phyloP scores from a whole-genome alignment of 2,329 filamentous ascomycete species.

The Mycosphaerelloides madeirae region DNA sequence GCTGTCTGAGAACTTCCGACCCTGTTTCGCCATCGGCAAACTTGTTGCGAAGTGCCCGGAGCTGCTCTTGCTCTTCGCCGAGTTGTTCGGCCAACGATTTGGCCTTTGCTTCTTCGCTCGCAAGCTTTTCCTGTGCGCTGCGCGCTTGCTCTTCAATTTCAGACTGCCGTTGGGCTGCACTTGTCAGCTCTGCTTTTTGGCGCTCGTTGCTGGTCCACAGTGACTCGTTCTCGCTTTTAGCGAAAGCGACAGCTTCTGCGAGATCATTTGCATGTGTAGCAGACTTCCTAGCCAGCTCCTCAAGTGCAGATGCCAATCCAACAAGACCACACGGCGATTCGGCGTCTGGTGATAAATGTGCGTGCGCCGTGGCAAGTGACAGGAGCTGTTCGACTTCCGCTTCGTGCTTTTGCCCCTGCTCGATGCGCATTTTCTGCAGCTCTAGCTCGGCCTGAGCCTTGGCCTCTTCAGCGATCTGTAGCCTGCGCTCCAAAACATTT shows the following conservation, averaged over 20 bases:
- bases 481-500: slow-evolving; percentile 52
- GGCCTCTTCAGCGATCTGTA: slow-evolving; percentile 31
- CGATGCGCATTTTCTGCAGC: slow-evolving; percentile 51
- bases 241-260: slow-evolving; percentile 43
- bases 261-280: slow-evolving; percentile 43
- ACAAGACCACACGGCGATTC: slow-evolving; percentile 35
- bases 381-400: slow-evolving; percentile 30
- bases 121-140: slow-evolving; percentile 40
- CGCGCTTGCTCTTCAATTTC: slow-evolving; percentile 36
- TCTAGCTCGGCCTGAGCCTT: slow-evolving; percentile 30
- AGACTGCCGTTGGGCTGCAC: slow-evolving; percentile 28
- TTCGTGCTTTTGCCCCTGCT: slow-evolving; percentile 53
- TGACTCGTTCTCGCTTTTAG: slow-evolving; percentile 44
- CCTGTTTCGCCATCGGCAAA: slow-evolving; percentile 80
- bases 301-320: slow-evolving; percentile 39
- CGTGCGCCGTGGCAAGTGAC: slow-evolving; percentile 34
- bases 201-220: slow-evolving; percentile 37
- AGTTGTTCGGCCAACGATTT: slow-evolving; percentile 48
- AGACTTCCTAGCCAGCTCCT: slow-evolving; percentile 41
- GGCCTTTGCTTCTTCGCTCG: slow-evolving; percentile 45
- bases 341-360: slow-evolving; percentile 34
- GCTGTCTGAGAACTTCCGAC: slow-evolving; percentile 70
- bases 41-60: slow-evolving; percentile 63
- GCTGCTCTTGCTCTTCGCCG: slow-evolving; percentile 63
- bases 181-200: slow-evolving; percentile 33